Conservation (phyloP, 2,329 filamentous ascomycete genomes). For the Aspergillus flavus region DNA sequence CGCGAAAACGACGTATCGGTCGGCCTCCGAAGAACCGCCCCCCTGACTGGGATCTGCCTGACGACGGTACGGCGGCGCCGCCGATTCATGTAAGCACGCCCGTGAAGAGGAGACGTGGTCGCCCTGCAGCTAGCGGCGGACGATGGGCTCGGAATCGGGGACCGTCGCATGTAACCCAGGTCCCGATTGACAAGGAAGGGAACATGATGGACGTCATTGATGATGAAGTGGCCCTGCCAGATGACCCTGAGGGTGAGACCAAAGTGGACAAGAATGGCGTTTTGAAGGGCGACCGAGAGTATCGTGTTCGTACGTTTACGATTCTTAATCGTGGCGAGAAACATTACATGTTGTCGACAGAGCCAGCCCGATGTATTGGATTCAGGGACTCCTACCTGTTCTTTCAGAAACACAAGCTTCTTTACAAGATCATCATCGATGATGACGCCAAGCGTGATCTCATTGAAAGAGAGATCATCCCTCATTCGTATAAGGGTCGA, state of each 20-base stretch:
- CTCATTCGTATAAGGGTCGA: constrained; percentile 96
- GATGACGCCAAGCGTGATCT: constrained; percentile 97
- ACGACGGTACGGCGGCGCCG: constrained; percentile 52
- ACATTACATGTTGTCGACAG: constrained; percentile 97
- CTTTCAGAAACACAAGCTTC: constrained; percentile 95
- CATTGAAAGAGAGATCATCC: constrained; percentile 93
- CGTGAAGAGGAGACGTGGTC: constrained; percentile 59
- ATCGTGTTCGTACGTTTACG: constrained; percentile 93
- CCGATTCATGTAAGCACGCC: constrained; percentile 54
- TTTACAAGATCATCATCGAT: constrained; percentile 97
- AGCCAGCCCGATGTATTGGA: constrained; percentile 92
- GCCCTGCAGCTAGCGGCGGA: constrained; percentile 57
- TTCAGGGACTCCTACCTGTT: constrained; percentile 98
- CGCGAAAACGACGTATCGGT: constrained; percentile 74
- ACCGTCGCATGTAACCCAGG: constrained; percentile 75
- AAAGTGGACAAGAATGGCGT: constrained; percentile 92
- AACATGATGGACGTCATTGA: constrained; percentile 87
- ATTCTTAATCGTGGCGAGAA: constrained; percentile 80
- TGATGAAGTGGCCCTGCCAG: constrained; percentile 87
- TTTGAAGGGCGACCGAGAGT: constrained; percentile 81
- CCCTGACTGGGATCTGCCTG: constrained; percentile 70
- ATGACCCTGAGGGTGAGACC: constrained; percentile 83
- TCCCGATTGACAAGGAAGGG: constrained; percentile 90
- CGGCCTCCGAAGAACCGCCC: constrained; percentile 83
- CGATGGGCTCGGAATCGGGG: constrained; percentile 75